Evolutionary conservation across 805 yeast species (phyloP).

Genomic region (Wickerhamiella shivajii): DNA sequence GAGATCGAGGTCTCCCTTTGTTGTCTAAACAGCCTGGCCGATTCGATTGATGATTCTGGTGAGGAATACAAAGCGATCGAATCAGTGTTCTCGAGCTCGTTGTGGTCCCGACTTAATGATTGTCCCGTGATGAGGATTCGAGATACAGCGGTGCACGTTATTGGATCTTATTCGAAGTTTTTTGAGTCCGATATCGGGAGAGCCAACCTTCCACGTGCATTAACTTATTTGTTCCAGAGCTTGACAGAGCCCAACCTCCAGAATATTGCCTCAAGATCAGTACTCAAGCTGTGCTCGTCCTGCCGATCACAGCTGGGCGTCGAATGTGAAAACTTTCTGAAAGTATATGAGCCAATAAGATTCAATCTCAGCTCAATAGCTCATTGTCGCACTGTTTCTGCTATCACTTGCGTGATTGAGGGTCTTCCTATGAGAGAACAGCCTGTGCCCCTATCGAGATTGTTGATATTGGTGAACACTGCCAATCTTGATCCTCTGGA

Average conservation of each 20-base stretch:
- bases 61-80: slow-evolving; percentile 20
- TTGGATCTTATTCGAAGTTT: slow-evolving; percentile 47
- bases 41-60: slow-evolving; percentile 30
- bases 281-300: slow-evolving; percentile 31
- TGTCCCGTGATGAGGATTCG: slow-evolving; percentile 23
- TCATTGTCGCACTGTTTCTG: slow-evolving; percentile 23
- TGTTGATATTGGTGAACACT: slow-evolving; percentile 11
- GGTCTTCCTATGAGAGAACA: slow-evolving; percentile 18
- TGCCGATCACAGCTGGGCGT: slow-evolving; percentile 16
- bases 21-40: slow-evolving; percentile 41
- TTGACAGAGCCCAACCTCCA: slow-evolving; percentile 24
- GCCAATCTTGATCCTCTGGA: slow-evolving; percentile 27
- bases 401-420: slow-evolving; percentile 22
- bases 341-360: slow-evolving; percentile 18
- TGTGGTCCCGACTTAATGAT: slow-evolving; percentile 20
- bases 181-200: slow-evolving; percentile 35
- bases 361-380: slow-evolving; percentile 15
- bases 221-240: slow-evolving; percentile 39
- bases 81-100: slow-evolving; percentile 19
- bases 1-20: slow-evolving; percentile 51
- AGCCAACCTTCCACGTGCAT: slow-evolving; percentile 33
- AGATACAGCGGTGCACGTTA: slow-evolving; percentile 39
- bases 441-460: slow-evolving; percentile 19
- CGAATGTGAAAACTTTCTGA: slow-evolving; percentile 20
- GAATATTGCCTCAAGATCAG: slow-evolving; percentile 37